Base-by-base conservation (phyloP, 495 filamentous ascomycete species). In the Xylaria intraflava region DNA sequence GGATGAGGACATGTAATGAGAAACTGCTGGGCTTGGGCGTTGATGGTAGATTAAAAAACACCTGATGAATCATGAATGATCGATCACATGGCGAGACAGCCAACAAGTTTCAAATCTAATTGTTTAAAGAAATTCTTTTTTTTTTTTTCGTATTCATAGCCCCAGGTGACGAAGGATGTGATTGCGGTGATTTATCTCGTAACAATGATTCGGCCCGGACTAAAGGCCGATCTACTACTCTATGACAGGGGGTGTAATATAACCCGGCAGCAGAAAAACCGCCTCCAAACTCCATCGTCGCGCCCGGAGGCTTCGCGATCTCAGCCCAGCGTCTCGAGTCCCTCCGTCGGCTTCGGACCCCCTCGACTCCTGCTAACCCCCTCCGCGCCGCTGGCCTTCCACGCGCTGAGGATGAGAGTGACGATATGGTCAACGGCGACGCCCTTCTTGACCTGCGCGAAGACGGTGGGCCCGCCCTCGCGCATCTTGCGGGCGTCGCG, bases 401-500 rank as follows among this genome's bases (percentile, higher is more conserved):
- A 98, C 29, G 93, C 91, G 67, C 89, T 94, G 57, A 95, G 39
- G 46, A 98, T 87, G 74, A 97, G 72, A 27, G 85, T 83, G 14
- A 95, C 83, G 67, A 98, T 95, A 71, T 88, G 80, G 42, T 89
- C 78, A 10, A 97, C 78, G 1, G 82, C 87, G 57, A 86, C 85
- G 12, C 85, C 88, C 71, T 95, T 82, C 84, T 96, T 97, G 0
- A 98, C 93, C 75, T 92, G 85, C 22, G 92, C 93, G 66, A 97
- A 97, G 24, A 98, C 84, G n/a, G 90, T 95, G 26, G 93, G 93
- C 0, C 93, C 93, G 8, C 90, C 93, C 67, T 97, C 93, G 20
- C 90, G 74, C 87, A 98, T 98, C 80, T 89, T 92, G 49, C 87
- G 71, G 30, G 92, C 84, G 76, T 98, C 93, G 48, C 92, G 73